A percentile compares a stretch with the other conserved stretches of the same genome.
These are phyloP conservation scores for Actinidia arguta DNA, from an alignment of 179 eudicot species.

Conservation along the genomic window DNA sequence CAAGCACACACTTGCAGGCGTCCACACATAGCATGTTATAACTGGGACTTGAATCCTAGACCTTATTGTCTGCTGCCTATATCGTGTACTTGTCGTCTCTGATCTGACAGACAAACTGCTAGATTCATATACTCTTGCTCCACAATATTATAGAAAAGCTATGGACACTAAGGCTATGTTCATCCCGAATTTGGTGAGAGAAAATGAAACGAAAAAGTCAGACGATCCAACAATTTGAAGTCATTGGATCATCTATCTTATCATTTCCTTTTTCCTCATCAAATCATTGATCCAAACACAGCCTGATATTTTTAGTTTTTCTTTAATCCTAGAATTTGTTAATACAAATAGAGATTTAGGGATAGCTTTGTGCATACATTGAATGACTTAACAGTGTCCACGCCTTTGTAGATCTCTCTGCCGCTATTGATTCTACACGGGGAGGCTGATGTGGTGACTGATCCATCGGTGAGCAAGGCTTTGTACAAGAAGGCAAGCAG, in stretches of 20 bases:
- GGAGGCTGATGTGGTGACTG: constrained; percentile 81
- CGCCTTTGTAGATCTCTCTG: constrained; percentile 63
- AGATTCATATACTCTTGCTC: too few relatives aligned
- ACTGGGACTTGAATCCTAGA: background rate
- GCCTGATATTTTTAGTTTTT: too few relatives aligned
- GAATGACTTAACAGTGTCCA: background rate
- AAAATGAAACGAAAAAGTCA: too few relatives aligned
- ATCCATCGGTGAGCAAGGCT: constrained; percentile 90
- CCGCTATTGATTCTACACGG: constrained; percentile 95
- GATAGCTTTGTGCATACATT: background rate
- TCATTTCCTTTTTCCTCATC: too few relatives aligned
- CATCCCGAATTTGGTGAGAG: too few relatives aligned
- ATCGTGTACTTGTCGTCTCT: background rate
- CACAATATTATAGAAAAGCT: background rate
- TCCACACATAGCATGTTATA: background rate
- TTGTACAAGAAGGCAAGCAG: constrained; percentile 88
- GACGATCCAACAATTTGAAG: too few relatives aligned
- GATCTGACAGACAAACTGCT: background rate
- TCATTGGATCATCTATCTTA: too few relatives aligned
- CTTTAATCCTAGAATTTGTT: background rate
- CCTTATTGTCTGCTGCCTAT: background rate
- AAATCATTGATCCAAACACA: too few relatives aligned
- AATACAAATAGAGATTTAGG: background rate
- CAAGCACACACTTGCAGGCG: background rate
- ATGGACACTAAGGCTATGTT: too few relatives aligned